A percentile compares a stretch with the other conserved stretches of the same genome.
These are phyloP conservation scores for Ciborinia camelliae DNA, from an alignment of 2,329 filamentous ascomycete species.

Conservation along the genomic window DNA sequence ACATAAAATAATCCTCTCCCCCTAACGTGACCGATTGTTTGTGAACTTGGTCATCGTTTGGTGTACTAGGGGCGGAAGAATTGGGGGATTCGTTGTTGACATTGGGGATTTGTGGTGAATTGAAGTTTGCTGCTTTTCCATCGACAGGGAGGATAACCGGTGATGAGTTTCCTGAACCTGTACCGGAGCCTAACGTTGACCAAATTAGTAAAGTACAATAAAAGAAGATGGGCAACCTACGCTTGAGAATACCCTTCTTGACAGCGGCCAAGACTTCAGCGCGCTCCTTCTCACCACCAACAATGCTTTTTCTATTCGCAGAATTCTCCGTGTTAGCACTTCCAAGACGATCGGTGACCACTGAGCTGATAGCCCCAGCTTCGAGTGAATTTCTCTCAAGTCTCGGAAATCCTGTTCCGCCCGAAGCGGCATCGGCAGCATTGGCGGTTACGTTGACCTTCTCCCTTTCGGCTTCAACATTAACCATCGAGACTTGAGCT, in stretches of 20 bases:
- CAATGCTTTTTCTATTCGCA: slow-evolving; percentile 75
- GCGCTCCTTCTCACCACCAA: slow-evolving; percentile 84
- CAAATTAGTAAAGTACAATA: slow-evolving; percentile 34
- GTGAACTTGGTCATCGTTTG: slow-evolving; percentile 72
- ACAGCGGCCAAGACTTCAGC: slow-evolving; percentile 89
- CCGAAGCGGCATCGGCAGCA: slow-evolving; percentile 62
- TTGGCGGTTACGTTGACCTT: slow-evolving; percentile 71
- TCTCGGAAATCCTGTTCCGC: slow-evolving; percentile 78
- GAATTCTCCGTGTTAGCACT: slow-evolving; percentile 60
- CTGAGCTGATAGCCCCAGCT: slow-evolving; percentile 48
- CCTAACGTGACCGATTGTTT: slow-evolving; percentile 67
- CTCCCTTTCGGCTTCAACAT: slow-evolving; percentile 88
- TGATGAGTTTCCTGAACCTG: slow-evolving; percentile 61
- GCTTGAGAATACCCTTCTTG: slow-evolving; percentile 93
- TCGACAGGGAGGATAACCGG: slow-evolving; percentile 65
- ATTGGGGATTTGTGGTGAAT: slow-evolving; percentile 58
- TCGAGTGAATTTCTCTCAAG: slow-evolving; percentile 81
- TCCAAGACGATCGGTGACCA: slow-evolving; percentile 47
- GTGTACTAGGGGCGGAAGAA: slow-evolving; percentile 85
- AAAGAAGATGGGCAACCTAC: slow-evolving; percentile 47
- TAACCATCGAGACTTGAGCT: slow-evolving; percentile 92
- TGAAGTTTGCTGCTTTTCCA: slow-evolving; percentile 48
- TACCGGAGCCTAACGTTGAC: slow-evolving; percentile 34
- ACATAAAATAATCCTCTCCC: slow-evolving; percentile 84
- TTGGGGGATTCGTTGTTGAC: slow-evolving; percentile 69